Base-by-base conservation (phyloP, 192 early-diverging fungal species). In the Podochytrium sp. region DNA sequence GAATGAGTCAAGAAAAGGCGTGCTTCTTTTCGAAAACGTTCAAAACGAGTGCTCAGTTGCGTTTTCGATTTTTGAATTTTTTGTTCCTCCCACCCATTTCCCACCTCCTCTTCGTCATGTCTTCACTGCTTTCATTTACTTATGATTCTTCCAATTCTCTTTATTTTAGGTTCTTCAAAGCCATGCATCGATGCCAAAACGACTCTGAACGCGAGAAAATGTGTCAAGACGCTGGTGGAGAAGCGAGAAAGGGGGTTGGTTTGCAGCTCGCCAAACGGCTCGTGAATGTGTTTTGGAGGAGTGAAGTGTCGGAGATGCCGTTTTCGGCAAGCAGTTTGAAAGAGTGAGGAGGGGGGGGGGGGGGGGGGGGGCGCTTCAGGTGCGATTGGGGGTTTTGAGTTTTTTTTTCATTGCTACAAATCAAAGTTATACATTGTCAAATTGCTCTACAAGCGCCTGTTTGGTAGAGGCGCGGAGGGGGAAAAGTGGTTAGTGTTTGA, bases 1-100 rank as follows among this genome's bases (percentile, higher is more conserved):
- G 96, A 27, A 75, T 98, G 25, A 92, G 91, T 65, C 83, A 79
- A 0, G 95, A 98, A 71, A 96, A 96, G 77, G 97, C 96, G 0
- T 49, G 81, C 33, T 82, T 89, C n/a, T 83, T 99, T 39, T 87
- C 83, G 0, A 76, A 76, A 33, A 80, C 58, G 25, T 97, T 91
- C 71, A 87, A 84, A 14, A 97, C 96, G 0, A 89, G 91, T 51
- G 61, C 78, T 18, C 77, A 77, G 80, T 81, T 56, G 32, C 29
- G 25, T 25, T 29, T 3, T 30, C 34, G 2, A 23, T 29, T 78
- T 20, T 40, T 34, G 12, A 2, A 72, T 65, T 51, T 2, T 18
- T 20, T 1, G 2, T 33, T 18, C 10, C 37, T 1, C 52, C 14
- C 23, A n/a, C 33, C 20, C 18, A 0, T n/a, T 0, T 25, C 30